Evolutionary conservation across 306 rosid species (phyloP).

Genomic region (Acmispon strigosus): DNA sequence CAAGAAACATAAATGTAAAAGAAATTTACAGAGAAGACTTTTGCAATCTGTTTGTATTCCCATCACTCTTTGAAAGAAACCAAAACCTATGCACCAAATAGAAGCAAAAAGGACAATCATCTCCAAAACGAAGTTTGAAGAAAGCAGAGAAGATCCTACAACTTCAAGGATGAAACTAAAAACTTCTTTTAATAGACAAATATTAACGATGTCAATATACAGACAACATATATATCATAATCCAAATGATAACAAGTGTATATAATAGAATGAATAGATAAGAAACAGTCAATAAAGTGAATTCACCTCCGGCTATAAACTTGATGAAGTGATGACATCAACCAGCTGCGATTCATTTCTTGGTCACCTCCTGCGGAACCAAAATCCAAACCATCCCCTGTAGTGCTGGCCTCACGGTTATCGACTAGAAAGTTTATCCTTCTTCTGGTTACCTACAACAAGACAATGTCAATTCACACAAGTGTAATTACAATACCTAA

Average conservation of each 20-base stretch:
- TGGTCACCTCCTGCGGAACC: conserved; percentile 31
- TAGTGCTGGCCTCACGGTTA: conserved; percentile 39
- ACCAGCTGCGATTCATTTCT: conserved; percentile 88
- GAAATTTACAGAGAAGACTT: not conserved
- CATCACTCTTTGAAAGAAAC: not conserved
- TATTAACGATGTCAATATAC: not conserved
- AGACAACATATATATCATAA: not conserved
- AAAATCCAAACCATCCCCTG: conserved; percentile 36
- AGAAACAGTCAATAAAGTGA: not conserved
- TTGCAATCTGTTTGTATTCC: not conserved
- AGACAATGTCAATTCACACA: conserved; percentile 21
- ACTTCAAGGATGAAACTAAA: not conserved
- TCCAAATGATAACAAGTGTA: not conserved
- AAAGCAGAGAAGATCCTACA: not conserved
- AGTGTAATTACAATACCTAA: conserved; percentile 15
- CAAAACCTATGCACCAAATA: not conserved
- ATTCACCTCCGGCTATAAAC: conserved; percentile 87
- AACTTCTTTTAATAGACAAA: not conserved
- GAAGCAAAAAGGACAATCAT: not conserved
- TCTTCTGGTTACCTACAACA: conserved; percentile 71
- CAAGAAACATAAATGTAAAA: not conserved
- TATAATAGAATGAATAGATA: conserved; percentile 1
- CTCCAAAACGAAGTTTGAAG: not conserved
- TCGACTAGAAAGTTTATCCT: conserved; percentile 91
- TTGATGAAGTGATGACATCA: conserved; percentile 84